A percentile compares a stretch with the other conserved stretches of the same genome.
Evolutionary conservation across 352 stramenopile species (phyloP).

Genomic region (Aphanomyces stellatus): DNA sequence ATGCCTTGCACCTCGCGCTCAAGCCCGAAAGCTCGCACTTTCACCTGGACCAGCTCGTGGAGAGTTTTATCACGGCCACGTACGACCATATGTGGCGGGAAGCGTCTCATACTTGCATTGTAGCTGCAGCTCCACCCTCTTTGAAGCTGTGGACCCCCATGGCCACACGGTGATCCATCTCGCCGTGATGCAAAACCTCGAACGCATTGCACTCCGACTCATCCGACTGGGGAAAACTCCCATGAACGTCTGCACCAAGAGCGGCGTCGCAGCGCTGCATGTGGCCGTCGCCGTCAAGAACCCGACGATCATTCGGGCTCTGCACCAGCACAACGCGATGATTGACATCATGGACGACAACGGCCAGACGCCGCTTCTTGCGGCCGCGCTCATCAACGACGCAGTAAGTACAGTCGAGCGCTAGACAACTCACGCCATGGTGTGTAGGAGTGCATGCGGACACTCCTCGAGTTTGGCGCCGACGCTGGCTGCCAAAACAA

Average conservation of each 20-base stretch:
- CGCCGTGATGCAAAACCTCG: slow-evolving; percentile 54
- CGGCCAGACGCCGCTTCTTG: slow-evolving; percentile 46
- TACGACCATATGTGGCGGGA: background rate
- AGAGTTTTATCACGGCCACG: slow-evolving; percentile 30
- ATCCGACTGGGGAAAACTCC: slow-evolving; percentile 32
- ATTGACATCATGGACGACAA: slow-evolving; percentile 53
- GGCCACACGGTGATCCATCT: slow-evolving; percentile 51
- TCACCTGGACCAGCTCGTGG: slow-evolving; percentile 45
- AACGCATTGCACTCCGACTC: slow-evolving; percentile 30
- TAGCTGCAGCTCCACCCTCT: slow-evolving; percentile 24
- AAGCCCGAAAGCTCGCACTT: slow-evolving; percentile 35
- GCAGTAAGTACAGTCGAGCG: background rate
- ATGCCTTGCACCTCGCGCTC: slow-evolving; percentile 49
- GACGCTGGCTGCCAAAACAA: slow-evolving; percentile 63
- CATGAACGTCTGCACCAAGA: slow-evolving; percentile 44
- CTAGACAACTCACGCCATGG: slow-evolving; percentile 24
- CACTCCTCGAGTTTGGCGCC: slow-evolving; percentile 37
- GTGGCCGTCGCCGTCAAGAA: slow-evolving; percentile 57
- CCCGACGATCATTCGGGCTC: slow-evolving; percentile 32
- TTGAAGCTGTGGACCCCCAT: slow-evolving; percentile 36
- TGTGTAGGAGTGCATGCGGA: slow-evolving; percentile 36
- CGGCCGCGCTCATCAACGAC: slow-evolving; percentile 37
- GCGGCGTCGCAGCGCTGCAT: slow-evolving; percentile 46
- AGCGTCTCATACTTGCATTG: background rate
- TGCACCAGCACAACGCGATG: slow-evolving; percentile 38